Evolutionary conservation across 106 monocot species (phyloP).

Genomic region (Gastrodia elata): DNA sequence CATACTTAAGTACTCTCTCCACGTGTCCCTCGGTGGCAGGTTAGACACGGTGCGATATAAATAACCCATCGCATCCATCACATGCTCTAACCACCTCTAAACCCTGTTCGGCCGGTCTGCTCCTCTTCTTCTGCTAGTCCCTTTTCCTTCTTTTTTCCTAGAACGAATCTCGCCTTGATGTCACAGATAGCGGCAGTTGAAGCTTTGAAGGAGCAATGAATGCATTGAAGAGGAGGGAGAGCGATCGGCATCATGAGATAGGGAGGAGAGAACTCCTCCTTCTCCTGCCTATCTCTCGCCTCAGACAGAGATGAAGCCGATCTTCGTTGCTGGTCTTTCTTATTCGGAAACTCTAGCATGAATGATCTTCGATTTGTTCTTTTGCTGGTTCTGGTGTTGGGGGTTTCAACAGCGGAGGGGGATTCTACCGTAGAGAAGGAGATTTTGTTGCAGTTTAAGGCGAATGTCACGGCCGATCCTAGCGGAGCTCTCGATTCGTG

Average conservation of each 20-base stretch:
- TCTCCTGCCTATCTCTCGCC: no score
- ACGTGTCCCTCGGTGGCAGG: not conserved
- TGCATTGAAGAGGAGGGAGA: slow-evolving; percentile 1
- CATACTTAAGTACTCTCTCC: not conserved
- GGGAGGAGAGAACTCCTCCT: not conserved
- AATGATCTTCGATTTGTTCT: not conserved
- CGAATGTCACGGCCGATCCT: slow-evolving; percentile 53
- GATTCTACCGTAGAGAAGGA: slow-evolving; percentile 31
- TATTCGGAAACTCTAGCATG: not conserved
- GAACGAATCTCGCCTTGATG: not conserved
- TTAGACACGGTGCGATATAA: not conserved
- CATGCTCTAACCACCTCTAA: not conserved
- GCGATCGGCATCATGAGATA: not conserved
- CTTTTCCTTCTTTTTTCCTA: not conserved
- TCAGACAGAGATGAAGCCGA: not conserved
- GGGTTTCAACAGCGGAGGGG: not conserved
- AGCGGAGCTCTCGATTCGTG: slow-evolving; percentile 47
- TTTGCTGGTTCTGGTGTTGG: not conserved
- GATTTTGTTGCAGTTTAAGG: slow-evolving; percentile 69
- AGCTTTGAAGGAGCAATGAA: slow-evolving; percentile 3
- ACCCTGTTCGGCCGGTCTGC: not conserved
- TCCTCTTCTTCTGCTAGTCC: not conserved
- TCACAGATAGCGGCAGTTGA: not conserved
- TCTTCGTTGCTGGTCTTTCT: not conserved
- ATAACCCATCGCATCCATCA: not conserved